phyloP scores from a whole-genome alignment of 495 filamentous ascomycete genomes.

The Penicillium malachiteum region DNA sequence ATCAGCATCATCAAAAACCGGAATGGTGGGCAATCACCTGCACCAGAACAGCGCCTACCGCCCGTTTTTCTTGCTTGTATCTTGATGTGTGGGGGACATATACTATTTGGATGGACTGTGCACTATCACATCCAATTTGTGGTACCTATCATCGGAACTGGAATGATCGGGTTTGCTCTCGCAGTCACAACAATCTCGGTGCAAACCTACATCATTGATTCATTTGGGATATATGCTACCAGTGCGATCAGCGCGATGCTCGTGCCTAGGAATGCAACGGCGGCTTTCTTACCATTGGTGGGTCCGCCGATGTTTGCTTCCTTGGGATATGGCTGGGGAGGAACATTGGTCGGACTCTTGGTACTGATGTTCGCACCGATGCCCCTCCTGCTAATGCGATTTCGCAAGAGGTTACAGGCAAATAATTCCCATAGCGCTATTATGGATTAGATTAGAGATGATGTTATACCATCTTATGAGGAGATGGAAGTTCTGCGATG shows the following conservation, averaged over 20 bases:
- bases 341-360: constrained; percentile 5
- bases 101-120: constrained; percentile 10
- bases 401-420: constrained; percentile 8
- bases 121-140: constrained; percentile 9
- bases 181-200: constrained; percentile 4
- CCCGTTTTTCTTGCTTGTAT: background rate
- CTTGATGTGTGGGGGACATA: background rate
- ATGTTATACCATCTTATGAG: background rate
- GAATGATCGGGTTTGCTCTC: constrained; percentile 4
- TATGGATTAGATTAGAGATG: background rate
- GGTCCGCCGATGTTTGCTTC: constrained; percentile 4
- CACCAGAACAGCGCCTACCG: background rate
- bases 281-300: constrained; percentile 7
- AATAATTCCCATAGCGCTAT: background rate
- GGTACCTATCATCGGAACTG: constrained; percentile 8
- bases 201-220: constrained; percentile 7
- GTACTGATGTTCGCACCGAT: constrained; percentile 4
- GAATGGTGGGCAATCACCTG: background rate
- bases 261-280: constrained; percentile 3
- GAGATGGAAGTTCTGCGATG: too few species aligned
- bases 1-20: background rate
- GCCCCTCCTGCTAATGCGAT: constrained; percentile 6
- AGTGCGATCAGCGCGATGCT: constrained; percentile 6
- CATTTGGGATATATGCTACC: constrained; percentile 7
- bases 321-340: constrained; percentile 8